Evolutionary conservation across 345 rosid species (phyloP), one percentile per base, ranked within the genome.

Genomic region (Populus pruinosa): DNA sequence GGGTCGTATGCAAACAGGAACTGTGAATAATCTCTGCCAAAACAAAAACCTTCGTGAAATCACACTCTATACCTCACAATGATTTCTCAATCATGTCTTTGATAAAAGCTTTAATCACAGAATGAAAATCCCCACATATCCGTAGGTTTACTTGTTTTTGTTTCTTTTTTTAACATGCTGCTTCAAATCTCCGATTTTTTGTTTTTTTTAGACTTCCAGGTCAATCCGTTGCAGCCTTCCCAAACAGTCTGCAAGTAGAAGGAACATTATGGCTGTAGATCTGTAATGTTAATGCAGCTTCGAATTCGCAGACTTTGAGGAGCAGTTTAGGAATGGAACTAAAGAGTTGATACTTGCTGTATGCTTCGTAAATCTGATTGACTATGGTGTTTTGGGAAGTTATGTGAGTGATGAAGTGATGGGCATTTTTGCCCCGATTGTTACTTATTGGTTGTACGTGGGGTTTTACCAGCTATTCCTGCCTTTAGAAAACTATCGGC

Each of bases 371-470:
- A 43, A 70, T 36, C 50, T 71, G 66, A 64, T 76, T 59, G 76
- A 70, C 8, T 44, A 89, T 91, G 95, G 92, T 87, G 80, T 86
- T 91, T 68, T 91, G 93, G 95, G 95, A 91, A 74, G 88, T 18
- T 89, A 89, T 63, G 83, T 80, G 74, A 91, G 89, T 77, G 95
- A 91, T 63, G 93, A 89, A 80, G 80, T 89, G 78, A 89, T 91
- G 93, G 93, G 93, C 64, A 91, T 90, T 4, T 84, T 91, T 82
- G 95, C 91, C 62, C 95, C 93, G 11, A 84, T 89, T 66, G 86
- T 87, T 59, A 87, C 88, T 53, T 89, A 91, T 74, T 91, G 93
- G 95, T 69, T 91, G 64, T 88, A 88, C 41, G 91, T 93, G 5
- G 93, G 95, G 39, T 74, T 88, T 73, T 91, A 91, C 79, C 92